Evolutionary conservation across 441 rosid genomes (phyloP), one percentile per base, ranked within the genome.

Genomic region (Pelargonium myrrhifolium): DNA sequence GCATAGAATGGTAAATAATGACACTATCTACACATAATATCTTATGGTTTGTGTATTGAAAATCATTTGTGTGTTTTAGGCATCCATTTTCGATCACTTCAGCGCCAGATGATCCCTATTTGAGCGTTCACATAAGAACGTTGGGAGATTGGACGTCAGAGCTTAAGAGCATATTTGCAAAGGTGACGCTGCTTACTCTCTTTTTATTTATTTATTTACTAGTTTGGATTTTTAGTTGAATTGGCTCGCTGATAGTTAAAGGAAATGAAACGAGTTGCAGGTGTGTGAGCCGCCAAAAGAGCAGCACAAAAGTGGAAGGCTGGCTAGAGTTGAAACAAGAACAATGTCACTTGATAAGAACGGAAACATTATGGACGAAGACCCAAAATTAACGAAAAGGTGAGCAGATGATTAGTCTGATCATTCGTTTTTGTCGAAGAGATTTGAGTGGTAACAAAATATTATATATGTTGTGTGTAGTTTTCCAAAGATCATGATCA

Each of bases 1-100:
- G 64, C 9, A 91, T 86, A 39, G 97, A 93, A 77, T 93, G 99
- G 97, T 91, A 74, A 69, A 24, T 17, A 9, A 28, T 9, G 15
- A 39, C 15, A 17, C 2, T 37, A 22, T 35, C 0, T 5, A 7
- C 6, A 35, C 39, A 5, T 37, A 21, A 12, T 62, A n/a, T n/a
- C n/a, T n/a, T n/a, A n/a, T n/a, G n/a, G n/a, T n/a, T n/a, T n/a
- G n/a, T n/a, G n/a, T n/a, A n/a, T 17, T 37, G 9, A 2, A 14
- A 1, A 2, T 4, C 18, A 31, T 51, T 20, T 20, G 8, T 53
- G 58, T 18, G n/a, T 40, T 69, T 1, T 64, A 90, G 97, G 98
- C 98, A 93, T 78, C 98, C 95, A 7, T 91, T 93, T 70, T 89
- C 95, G 18, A 93, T 93, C 76, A 93, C 99, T 56, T 93, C 96